Conservation (phyloP, 2,329 filamentous ascomycete genomes). For the Ascochyta koolunga region DNA sequence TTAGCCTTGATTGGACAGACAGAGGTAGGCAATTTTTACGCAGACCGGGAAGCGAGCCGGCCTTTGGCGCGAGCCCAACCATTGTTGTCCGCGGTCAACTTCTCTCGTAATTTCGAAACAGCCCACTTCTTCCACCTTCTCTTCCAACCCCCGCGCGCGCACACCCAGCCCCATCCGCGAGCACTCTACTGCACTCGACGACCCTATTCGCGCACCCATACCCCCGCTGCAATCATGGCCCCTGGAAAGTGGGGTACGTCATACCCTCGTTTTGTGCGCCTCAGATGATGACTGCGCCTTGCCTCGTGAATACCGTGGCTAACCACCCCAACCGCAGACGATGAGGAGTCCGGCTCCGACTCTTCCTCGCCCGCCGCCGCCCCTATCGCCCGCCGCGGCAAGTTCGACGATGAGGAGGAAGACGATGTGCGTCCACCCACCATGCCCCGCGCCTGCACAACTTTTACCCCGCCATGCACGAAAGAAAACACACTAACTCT, state of each 20-base stretch:
- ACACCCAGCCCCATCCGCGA: slow-evolving; percentile 2
- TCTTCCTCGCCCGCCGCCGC: slow-evolving; percentile 56
- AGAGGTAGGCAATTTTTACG: slow-evolving; percentile 32
- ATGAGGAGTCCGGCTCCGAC: slow-evolving; percentile 64
- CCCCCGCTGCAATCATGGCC: slow-evolving; percentile 41
- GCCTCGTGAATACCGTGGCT: slow-evolving; percentile 19
- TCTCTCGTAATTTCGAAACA: slow-evolving; percentile 21
- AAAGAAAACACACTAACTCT: slow-evolving; percentile 26
- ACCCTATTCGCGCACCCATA: slow-evolving; percentile 11
- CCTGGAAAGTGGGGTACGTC: slow-evolving; percentile 52
- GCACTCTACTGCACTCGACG: neutral
- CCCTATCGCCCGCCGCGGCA: slow-evolving; percentile 60
- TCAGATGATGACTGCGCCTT: slow-evolving; percentile 23
- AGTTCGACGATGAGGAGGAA: slow-evolving; percentile 92
- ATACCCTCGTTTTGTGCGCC: slow-evolving; percentile 31
- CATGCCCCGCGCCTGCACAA: slow-evolving; percentile 22
- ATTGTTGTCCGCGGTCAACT: slow-evolving; percentile 33
- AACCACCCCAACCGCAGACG: slow-evolving; percentile 45
- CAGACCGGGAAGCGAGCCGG: slow-evolving; percentile 28
- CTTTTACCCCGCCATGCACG: slow-evolving; percentile 24
- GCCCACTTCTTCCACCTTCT: slow-evolving; percentile 16
- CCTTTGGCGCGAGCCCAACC: slow-evolving; percentile 30
- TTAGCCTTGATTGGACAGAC: slow-evolving; percentile 38
- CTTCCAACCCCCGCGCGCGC: slow-evolving; percentile 13
- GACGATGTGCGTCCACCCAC: slow-evolving; percentile 69